Percentiles rank a stretch among this genome's conserved stretches.
Evolutionary conservation across 2,329 filamentous ascomycete species (phyloP).

Genomic region (Nakataea oryzae): DNA sequence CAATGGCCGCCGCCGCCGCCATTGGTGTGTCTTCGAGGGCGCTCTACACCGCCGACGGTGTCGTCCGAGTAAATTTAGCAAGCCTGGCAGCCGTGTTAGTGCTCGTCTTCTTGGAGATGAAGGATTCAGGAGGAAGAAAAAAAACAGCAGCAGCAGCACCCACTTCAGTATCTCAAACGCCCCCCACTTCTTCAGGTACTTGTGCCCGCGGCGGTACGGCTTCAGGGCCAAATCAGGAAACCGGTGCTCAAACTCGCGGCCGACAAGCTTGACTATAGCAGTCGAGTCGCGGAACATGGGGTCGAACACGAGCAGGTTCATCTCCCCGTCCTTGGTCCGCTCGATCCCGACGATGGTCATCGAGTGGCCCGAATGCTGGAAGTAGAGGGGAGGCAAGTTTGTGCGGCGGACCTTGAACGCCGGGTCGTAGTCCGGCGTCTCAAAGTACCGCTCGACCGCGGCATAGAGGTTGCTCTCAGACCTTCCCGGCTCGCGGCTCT

Average conservation of each 20-base stretch:
- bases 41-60: neutral
- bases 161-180: slow-evolving; percentile 75
- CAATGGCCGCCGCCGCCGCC: neutral
- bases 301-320: slow-evolving; percentile 77
- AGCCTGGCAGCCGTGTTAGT: neutral
- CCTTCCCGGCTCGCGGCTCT: slow-evolving; percentile 31
- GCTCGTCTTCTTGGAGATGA: no score
- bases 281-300: slow-evolving; percentile 66
- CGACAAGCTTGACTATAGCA: slow-evolving; percentile 49
- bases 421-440: slow-evolving; percentile 35
- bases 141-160: neutral
- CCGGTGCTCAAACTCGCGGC: slow-evolving; percentile 29
- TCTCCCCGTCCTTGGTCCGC: slow-evolving; percentile 48
- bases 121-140: no score
- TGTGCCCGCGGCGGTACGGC: slow-evolving; percentile 60
- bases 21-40: neutral
- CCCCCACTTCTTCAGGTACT: slow-evolving; percentile 58
- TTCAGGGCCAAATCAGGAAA: slow-evolving; percentile 48
- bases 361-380: slow-evolving; percentile 85
- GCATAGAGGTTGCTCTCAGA: slow-evolving; percentile 50
- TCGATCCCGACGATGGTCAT: slow-evolving; percentile 85
- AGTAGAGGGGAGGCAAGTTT: slow-evolving; percentile 71
- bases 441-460: slow-evolving; percentile 67
- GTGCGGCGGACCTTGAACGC: slow-evolving; percentile 60
- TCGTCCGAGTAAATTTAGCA: neutral